Evolutionary conservation across 202 grass and related monocot genomes (phyloP), one percentile per base, ranked within the genome.

Genomic region (Brachypodium distachyon): DNA sequence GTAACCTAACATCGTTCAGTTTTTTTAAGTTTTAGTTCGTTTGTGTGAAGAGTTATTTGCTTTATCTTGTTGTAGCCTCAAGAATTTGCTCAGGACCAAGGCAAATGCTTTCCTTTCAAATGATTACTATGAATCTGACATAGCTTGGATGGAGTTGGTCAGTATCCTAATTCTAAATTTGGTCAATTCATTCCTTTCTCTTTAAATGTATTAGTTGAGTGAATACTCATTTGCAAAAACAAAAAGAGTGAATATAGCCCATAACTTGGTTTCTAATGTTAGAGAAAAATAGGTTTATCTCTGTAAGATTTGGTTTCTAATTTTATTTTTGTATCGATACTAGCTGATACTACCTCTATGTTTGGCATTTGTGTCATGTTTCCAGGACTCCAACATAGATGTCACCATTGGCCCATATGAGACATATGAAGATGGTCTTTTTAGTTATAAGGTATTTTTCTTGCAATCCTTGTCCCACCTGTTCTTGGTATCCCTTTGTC

Each of bases 131-230:
- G 88, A 94, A 84, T 97, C 91, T 84, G 91, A 97, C 58, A 86
- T 97, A 87, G 89, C 94, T 46, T 97, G 94, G 94, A 97, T 97
- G 86, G 89, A 94, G 63, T 84, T 94, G 91, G 94, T 94, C 77
- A 77, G 94, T 90, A 70, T 59, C 31, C 44, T 82, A 67, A 33
- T 61, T 83, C 12, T 78, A 58, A 77, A 0, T 77, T 60, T 62
- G 39, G 7, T 49, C 74, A 59, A 22, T 80, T 63, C 33, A 68
- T 43, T 54, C 10, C 12, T 83, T 69, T 78, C 55, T 68, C 61
- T 49, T 52, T 55, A 69, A 69, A 77, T 78, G 40, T n/a, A 36
- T 16, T 61, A 65, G 23, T 49, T 16, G 8, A n/a, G 13, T 70
- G 38, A 23, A n/a, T 70, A 80, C 26, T n/a, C n/a, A n/a, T n/a